Evolutionary conservation across 2,329 filamentous ascomycete species (phyloP).

Genomic region (Didymella keratinophila): DNA sequence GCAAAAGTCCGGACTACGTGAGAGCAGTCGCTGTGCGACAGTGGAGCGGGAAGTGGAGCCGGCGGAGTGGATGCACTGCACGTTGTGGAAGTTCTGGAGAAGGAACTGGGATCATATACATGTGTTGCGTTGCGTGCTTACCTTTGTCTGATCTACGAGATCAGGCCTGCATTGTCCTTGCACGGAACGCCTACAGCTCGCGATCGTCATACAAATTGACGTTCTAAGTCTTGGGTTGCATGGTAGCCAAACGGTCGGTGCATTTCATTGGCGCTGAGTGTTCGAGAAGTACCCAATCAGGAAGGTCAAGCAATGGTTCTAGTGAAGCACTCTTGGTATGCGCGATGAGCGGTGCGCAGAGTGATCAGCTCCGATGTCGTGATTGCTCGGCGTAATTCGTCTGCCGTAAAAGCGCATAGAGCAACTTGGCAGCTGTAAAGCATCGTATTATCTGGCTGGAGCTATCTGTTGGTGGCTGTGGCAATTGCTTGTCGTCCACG

Average conservation of each 20-base stretch:
- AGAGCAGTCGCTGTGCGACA: conserved; percentile 1
- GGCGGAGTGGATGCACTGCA: conserved; percentile 23
- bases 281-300: conserved; percentile 28
- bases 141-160: background rate
- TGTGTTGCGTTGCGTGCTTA: conserved; percentile 25
- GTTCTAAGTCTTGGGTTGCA: conserved; percentile 39
- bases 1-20: background rate
- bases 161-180: background rate
- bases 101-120: conserved; percentile 29
- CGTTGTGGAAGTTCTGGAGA: conserved; percentile 2
- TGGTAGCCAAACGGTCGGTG: conserved; percentile 20
- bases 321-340: conserved; percentile 33
- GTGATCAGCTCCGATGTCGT: conserved; percentile 34
- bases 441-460: conserved; percentile 8
- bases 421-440: conserved; percentile 17
- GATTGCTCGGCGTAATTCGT: conserved; percentile 36
- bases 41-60: background rate
- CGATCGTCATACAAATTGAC: conserved; percentile 38
- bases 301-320: conserved; percentile 37
- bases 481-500: conserved; percentile 6
- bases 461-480: conserved; percentile 13
- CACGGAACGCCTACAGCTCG: conserved; percentile 28
- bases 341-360: conserved; percentile 21
- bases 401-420: conserved; percentile 21
- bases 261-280: conserved; percentile 21